These are phyloP conservation scores for Parascedosporium putredinis DNA, from an alignment of 2,329 filamentous ascomycete genomes.

Conservation along the genomic window DNA sequence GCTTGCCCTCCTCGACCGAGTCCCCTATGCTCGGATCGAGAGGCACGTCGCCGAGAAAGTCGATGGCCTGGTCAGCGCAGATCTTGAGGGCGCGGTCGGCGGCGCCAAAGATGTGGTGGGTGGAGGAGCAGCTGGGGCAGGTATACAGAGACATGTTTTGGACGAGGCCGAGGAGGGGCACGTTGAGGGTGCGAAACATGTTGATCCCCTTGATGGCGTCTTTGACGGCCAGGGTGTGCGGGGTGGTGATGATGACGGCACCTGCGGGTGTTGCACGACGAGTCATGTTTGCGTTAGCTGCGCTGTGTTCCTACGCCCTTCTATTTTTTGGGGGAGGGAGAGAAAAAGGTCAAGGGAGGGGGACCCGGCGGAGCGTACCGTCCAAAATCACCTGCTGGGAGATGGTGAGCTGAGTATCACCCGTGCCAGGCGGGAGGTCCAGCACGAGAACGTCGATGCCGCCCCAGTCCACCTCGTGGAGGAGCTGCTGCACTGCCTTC, in stretches of 20 bases:
- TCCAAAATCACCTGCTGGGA: conserved; percentile 88
- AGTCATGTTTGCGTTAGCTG: no score
- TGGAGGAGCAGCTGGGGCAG: conserved; percentile 66
- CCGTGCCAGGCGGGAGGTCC: conserved; percentile 87
- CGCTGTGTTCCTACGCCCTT: conserved; percentile 8
- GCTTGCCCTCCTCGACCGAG: conserved; percentile 77
- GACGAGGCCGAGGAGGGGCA: conserved; percentile 76
- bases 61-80: conserved; percentile 61
- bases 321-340: not conserved
- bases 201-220: conserved; percentile 87
- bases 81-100: conserved; percentile 54
- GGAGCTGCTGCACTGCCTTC: conserved; percentile 89
- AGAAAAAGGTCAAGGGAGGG: not conserved
- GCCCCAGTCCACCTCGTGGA: conserved; percentile 93
- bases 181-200: conserved; percentile 79
- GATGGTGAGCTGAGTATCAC: conserved; percentile 93
- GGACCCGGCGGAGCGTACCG: conserved; percentile 35
- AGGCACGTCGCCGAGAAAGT: conserved; percentile 82
- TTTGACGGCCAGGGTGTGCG: conserved; percentile 83
- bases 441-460: conserved; percentile 79
- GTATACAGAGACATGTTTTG: conserved; percentile 85
- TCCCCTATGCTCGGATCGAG: conserved; percentile 78
- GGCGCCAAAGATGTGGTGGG: conserved; percentile 65
- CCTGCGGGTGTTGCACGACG: no score
- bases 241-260: conserved; percentile 81